phyloP scores from a whole-genome alignment of 2,329 filamentous ascomycete species.

The Volutella citrinella region DNA sequence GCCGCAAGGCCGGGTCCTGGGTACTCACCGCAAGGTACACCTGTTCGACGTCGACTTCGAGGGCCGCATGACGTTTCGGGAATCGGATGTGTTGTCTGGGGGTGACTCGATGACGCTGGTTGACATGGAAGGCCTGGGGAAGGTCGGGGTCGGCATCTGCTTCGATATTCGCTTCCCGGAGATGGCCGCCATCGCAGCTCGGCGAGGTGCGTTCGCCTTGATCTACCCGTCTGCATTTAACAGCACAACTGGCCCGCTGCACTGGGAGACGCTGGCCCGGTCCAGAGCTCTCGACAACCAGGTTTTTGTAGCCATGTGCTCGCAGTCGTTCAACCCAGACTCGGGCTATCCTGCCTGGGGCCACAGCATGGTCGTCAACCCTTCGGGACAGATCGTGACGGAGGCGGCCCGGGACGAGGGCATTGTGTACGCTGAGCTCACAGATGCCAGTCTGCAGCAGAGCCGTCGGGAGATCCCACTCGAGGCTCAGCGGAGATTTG shows the following conservation, averaged over 20 bases:
- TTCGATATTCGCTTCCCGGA: conserved; percentile 97
- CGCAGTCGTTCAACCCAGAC: too few relatives aligned
- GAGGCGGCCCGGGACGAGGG: too few relatives aligned
- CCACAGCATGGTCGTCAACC: too few relatives aligned
- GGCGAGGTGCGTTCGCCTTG: conserved; percentile 80
- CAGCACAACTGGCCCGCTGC: conserved; percentile 81
- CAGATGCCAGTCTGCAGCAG: too few relatives aligned
- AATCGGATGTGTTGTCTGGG: conserved; percentile 82
- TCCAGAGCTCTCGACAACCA: conserved; percentile 90
- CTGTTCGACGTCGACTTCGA: conserved; percentile 97
- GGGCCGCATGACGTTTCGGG: conserved; percentile 83
- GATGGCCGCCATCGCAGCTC: conserved; percentile 82
- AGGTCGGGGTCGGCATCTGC: conserved; percentile 87
- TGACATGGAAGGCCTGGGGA: conserved; percentile 84
- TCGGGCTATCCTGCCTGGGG: conserved; percentile 11
- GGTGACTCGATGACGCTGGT: conserved; percentile 82
- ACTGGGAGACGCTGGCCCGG: conserved; percentile 80
- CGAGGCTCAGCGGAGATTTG: too few relatives aligned
- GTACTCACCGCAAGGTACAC: conserved; percentile 86
- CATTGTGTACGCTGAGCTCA: too few relatives aligned
- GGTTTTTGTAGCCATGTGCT: conserved; percentile 85
- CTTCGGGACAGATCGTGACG: too few relatives aligned
- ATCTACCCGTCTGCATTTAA: conserved; percentile 95
- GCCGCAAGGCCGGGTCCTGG: conserved; percentile 74
- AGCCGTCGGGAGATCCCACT: too few relatives aligned